phyloP scores from a whole-genome alignment of 1,284 basidiomycete species.

The Ceratorhiza oryzae-sativae region DNA sequence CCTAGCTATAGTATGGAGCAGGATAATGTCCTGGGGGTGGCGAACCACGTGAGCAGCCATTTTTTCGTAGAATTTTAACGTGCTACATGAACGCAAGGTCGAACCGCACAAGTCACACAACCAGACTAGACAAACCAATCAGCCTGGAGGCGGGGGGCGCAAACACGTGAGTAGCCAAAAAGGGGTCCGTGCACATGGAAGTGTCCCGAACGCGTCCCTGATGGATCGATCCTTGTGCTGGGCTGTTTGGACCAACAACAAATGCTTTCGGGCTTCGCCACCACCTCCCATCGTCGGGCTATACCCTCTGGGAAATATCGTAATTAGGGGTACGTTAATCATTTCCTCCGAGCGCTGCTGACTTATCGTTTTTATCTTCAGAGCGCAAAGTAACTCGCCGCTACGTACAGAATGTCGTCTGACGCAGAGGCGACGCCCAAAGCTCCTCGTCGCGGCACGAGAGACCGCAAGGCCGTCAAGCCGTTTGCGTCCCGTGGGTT shows the following conservation, averaged over 20 bases:
- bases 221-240: conserved; percentile 34
- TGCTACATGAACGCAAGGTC: too few relatives aligned
- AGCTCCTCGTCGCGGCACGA: conserved; percentile 26
- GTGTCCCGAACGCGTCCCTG: conserved; percentile 34
- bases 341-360: background rate
- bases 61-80: too few relatives aligned
- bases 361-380: background rate
- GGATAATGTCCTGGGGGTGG: too few relatives aligned
- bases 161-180: too few relatives aligned
- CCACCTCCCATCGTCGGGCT: conserved; percentile 5
- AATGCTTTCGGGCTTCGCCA: conserved; percentile 32
- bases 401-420: conserved; percentile 21
- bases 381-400: background rate
- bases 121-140: too few relatives aligned
- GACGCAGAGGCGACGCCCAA: conserved; percentile 36
- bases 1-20: too few relatives aligned
- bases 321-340: conserved; percentile 5
- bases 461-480: conserved; percentile 31
- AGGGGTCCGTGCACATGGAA: conserved; percentile 13
- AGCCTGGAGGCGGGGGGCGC: too few relatives aligned
- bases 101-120: too few relatives aligned
- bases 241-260: conserved; percentile 39
- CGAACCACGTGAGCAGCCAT: too few relatives aligned
- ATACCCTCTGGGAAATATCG: background rate
- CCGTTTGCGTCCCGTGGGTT: conserved; percentile 21